phyloP scores from a whole-genome alignment of 352 stramenopile genomes.

The Pythium phragmiticola region DNA sequence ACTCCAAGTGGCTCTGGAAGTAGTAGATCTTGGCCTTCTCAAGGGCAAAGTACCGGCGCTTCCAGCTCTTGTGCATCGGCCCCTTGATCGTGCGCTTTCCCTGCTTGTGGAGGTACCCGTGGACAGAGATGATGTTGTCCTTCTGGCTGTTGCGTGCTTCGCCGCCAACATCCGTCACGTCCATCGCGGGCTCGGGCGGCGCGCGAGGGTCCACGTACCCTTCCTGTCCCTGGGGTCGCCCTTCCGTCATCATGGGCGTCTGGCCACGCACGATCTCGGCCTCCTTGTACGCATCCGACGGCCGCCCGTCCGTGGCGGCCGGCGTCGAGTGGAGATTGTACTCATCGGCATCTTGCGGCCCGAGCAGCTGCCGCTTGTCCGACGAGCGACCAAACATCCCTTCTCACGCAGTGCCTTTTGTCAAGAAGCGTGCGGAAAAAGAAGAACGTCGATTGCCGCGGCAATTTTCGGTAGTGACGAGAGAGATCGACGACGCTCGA shows the following conservation, averaged over 20 bases:
- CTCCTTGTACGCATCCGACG: slow-evolving; percentile 34
- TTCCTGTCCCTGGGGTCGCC: slow-evolving; percentile 27
- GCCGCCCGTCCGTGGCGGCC: slow-evolving; percentile 30
- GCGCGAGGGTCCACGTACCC: slow-evolving; percentile 45
- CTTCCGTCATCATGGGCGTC: slow-evolving; percentile 18
- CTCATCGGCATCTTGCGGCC: slow-evolving; percentile 37
- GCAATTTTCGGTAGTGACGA: slow-evolving; percentile 14
- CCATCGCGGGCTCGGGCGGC: slow-evolving; percentile 50
- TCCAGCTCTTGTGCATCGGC: slow-evolving; percentile 87
- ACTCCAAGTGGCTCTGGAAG: slow-evolving; percentile 85
- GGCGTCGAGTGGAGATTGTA: slow-evolving; percentile 73
- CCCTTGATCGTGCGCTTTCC: slow-evolving; percentile 86
- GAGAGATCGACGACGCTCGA: slow-evolving; percentile 17
- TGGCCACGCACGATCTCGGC: slow-evolving; percentile 56
- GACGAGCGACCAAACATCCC: slow-evolving; percentile 46
- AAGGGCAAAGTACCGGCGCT: slow-evolving; percentile 82
- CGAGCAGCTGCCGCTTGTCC: slow-evolving; percentile 43
- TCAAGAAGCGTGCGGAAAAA: too few relatives aligned
- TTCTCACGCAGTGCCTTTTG: neutral
- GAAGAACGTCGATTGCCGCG: neutral
- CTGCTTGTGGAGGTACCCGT: slow-evolving; percentile 90
- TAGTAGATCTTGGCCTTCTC: slow-evolving; percentile 90
- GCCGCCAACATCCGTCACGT: slow-evolving; percentile 60
- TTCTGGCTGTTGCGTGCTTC: slow-evolving; percentile 38
- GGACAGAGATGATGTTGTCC: slow-evolving; percentile 87